phyloP scores from a whole-genome alignment of 139 green algal species.

The Picochlorum sp. region DNA sequence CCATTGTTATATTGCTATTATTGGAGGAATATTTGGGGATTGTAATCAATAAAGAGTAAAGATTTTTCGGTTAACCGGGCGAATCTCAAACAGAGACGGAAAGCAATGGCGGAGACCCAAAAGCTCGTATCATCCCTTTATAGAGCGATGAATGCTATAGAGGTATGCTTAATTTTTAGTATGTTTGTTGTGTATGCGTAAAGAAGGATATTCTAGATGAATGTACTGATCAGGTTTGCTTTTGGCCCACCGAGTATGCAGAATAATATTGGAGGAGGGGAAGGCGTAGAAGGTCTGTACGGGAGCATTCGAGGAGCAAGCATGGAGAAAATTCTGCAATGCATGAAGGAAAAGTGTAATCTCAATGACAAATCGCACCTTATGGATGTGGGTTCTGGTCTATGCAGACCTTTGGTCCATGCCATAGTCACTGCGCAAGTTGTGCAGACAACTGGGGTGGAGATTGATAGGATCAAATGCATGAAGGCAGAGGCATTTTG shows the following conservation, averaged over 20 bases:
- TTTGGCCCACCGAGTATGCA: no score
- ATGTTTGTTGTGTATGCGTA: neutral
- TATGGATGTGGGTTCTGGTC: conserved; percentile 76
- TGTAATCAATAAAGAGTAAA: no score
- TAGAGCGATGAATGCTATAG: neutral
- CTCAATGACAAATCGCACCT: conserved; percentile 46
- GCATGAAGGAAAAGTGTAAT: conserved; percentile 43
- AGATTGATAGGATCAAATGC: conserved; percentile 78
- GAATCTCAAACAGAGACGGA: no score
- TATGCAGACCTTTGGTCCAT: conserved; percentile 79
- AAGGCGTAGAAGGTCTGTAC: conserved; percentile 87
- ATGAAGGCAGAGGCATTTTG: conserved; percentile 69
- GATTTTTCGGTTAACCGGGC: no score
- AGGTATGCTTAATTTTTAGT: no score
- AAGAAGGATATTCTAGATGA: neutral
- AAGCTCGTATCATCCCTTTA: neutral
- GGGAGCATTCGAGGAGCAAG: conserved; percentile 63
- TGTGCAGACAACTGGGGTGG: conserved; percentile 42
- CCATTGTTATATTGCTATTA: no score
- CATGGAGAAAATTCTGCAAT: conserved; percentile 65
- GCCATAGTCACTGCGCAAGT: conserved; percentile 45
- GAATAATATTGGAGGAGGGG: conserved; percentile 76
- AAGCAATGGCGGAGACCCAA: no score
- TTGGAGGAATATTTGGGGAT: no score
- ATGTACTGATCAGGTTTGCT: neutral